Base-by-base conservation (phyloP, 108 stramenopile species). In the Cyclotella atomus region DNA sequence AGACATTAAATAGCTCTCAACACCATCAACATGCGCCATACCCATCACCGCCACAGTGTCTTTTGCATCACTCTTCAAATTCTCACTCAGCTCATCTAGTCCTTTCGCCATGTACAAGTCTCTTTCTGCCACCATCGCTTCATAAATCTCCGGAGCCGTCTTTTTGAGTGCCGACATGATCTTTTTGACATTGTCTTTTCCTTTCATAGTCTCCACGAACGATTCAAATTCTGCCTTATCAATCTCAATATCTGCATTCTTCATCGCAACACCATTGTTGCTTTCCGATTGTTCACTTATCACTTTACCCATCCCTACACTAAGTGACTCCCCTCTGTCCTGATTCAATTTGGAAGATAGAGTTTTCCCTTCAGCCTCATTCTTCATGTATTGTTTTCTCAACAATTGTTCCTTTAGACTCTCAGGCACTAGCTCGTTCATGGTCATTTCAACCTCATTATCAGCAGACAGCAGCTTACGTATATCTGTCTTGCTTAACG, bases 171-270 rank as follows among this genome's bases (percentile, higher is more conserved):
- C 73, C 15, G 23, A 27, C 84, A 85, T 85, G 27, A 85, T 70
- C 43, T 77, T 77, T 49, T 63, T 77, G 3, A 85, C 77, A 64
- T 85, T 85, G 8, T 82, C 81, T 32, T 70, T 78, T 10, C 76
- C 75, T 53, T 85, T 85, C 77, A 85, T 76, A 17, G 84, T 83
- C 63, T 85, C 84, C 12, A 85, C 80, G 50, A 85, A 77, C 12
- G 60, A 49, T 14, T 79, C 54, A 46, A 85, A 79, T 55, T 78
- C 70, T 16, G 36, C 62, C 44, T 80, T 76, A 36, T 75, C 65
- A 28, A 82, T 76, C 15, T 32, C n/a, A 24, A 75, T 60, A 35
- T 63, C 68, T 24, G 68, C 73, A 25, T 49, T 64, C 46, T 46
- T 66, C 3, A 55, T 45, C 30, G 28, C 30, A 27, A 44, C 28